phyloP scores from a whole-genome alignment of 495 filamentous ascomycete genomes.

The Hypoxylon lenormandii region DNA sequence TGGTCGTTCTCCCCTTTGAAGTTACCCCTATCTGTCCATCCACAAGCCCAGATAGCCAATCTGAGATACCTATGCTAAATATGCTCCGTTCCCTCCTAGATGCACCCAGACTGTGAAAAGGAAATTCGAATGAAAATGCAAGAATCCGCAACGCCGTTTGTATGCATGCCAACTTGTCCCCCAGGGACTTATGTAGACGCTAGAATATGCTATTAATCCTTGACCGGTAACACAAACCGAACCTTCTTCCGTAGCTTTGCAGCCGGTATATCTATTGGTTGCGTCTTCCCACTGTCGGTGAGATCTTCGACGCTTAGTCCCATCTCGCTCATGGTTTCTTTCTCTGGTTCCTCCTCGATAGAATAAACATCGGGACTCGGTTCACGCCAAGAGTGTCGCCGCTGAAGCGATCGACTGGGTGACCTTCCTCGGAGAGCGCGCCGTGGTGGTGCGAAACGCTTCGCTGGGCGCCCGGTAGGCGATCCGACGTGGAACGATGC shows the following conservation, averaged over 20 bases:
- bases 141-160: slow-evolving; percentile 29
- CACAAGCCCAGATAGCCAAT: slow-evolving; percentile 16
- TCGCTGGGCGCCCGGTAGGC: slow-evolving; percentile 35
- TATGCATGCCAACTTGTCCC: slow-evolving; percentile 35
- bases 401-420: slow-evolving; percentile 43
- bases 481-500: slow-evolving; percentile 48
- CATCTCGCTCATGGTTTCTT: slow-evolving; percentile 56
- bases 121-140: slow-evolving; percentile 25
- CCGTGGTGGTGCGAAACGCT: slow-evolving; percentile 44
- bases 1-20: slow-evolving; percentile 6
- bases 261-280: slow-evolving; percentile 58
- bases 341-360: slow-evolving; percentile 64
- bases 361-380: slow-evolving; percentile 65
- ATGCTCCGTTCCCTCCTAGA: slow-evolving; percentile 26
- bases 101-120: slow-evolving; percentile 22
- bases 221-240: slow-evolving; percentile 61
- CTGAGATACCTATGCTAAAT: slow-evolving; percentile 14
- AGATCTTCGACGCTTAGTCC: slow-evolving; percentile 47
- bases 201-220: slow-evolving; percentile 45
- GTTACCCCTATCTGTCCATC: slow-evolving; percentile 19
- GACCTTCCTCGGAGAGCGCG: slow-evolving; percentile 41
- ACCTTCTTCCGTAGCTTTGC: slow-evolving; percentile 64
- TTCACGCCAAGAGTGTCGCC: slow-evolving; percentile 62
- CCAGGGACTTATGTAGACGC: slow-evolving; percentile 18
- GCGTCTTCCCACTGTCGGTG: slow-evolving; percentile 42